phyloP scores from a whole-genome alignment of 139 green algal genomes.

The Auxenochlorella protothecoides region DNA sequence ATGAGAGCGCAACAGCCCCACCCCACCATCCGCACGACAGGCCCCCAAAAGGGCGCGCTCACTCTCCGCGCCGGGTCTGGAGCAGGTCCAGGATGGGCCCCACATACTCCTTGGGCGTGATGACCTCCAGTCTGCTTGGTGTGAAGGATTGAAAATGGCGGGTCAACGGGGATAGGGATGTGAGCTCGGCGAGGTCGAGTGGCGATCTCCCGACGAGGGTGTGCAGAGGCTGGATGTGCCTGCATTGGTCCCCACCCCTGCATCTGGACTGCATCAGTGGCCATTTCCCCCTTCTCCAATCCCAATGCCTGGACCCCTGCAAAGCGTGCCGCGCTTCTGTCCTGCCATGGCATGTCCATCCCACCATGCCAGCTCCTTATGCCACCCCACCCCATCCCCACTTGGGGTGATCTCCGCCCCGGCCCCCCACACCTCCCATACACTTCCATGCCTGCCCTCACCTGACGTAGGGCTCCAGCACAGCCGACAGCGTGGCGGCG shows the following conservation, averaged over 20 bases:
- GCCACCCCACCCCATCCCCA: too few relatives aligned
- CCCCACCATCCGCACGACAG: too few relatives aligned
- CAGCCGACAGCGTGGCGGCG: slow-evolving; percentile 40
- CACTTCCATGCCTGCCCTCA: too few relatives aligned
- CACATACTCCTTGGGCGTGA: slow-evolving; percentile 60
- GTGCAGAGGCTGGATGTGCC: slow-evolving; percentile 52
- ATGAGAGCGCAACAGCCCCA: not conserved
- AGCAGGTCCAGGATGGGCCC: slow-evolving; percentile 70
- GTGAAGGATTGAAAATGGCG: too few relatives aligned
- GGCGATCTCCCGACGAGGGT: slow-evolving; percentile 67
- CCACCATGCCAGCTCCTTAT: too few relatives aligned
- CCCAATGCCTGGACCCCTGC: not conserved
- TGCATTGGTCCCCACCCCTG: not conserved
- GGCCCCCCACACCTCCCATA: too few relatives aligned
- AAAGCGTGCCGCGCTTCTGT: slow-evolving; percentile 8
- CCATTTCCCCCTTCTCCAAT: too few relatives aligned
- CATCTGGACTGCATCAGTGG: too few relatives aligned
- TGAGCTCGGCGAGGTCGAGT: not conserved
- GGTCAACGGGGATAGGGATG: too few relatives aligned
- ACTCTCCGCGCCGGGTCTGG: slow-evolving; percentile 42
- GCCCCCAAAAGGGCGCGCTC: not conserved
- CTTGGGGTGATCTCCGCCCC: too few relatives aligned
- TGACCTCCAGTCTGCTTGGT: slow-evolving; percentile 29
- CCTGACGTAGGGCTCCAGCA: slow-evolving; percentile 87
- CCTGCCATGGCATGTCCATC: too few relatives aligned